Evolutionary conservation across 495 filamentous ascomycete genomes (phyloP).

Genomic region (Ramalina intermedia): DNA sequence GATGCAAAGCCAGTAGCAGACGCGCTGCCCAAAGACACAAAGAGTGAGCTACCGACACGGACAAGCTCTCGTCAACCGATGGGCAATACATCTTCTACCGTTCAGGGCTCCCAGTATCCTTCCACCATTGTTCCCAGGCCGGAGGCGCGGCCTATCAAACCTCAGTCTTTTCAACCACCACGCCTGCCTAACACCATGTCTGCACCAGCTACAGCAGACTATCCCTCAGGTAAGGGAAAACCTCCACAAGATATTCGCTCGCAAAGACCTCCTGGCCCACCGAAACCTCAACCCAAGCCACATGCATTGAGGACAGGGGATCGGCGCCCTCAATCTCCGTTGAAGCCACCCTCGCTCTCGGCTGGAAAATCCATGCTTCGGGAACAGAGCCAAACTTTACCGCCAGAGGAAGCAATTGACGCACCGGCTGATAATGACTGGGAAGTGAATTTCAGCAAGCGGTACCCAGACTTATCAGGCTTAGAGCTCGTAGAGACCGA

Average conservation of each 20-base stretch:
- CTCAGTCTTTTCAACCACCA: neutral
- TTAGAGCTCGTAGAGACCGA: conserved; percentile 76
- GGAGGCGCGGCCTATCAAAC: neutral
- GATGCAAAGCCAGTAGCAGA: conserved; percentile 25
- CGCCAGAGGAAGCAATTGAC: neutral
- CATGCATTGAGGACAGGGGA: conserved; percentile 15
- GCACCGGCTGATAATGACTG: conserved; percentile 36
- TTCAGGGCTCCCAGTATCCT: neutral
- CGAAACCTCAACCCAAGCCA: conserved; percentile 16
- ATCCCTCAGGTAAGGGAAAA: neutral
- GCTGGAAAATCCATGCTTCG: conserved; percentile 2
- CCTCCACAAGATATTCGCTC: neutral
- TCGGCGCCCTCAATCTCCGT: conserved; percentile 4
- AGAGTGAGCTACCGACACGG: conserved; percentile 1
- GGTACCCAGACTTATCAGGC: conserved; percentile 66
- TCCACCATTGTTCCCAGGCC: neutral
- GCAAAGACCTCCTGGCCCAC: conserved; percentile 8
- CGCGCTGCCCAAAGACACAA: neutral
- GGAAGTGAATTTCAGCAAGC: conserved; percentile 62
- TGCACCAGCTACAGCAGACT: neutral
- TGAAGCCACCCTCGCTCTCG: conserved; percentile 9
- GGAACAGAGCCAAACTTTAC: neutral
- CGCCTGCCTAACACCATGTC: conserved; percentile 1
- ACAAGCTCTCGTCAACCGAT: conserved; percentile 6
- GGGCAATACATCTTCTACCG: neutral